Evolutionary conservation across 23 red algal genomes (phyloP).

Genomic region (Agarophyton chilense): DNA sequence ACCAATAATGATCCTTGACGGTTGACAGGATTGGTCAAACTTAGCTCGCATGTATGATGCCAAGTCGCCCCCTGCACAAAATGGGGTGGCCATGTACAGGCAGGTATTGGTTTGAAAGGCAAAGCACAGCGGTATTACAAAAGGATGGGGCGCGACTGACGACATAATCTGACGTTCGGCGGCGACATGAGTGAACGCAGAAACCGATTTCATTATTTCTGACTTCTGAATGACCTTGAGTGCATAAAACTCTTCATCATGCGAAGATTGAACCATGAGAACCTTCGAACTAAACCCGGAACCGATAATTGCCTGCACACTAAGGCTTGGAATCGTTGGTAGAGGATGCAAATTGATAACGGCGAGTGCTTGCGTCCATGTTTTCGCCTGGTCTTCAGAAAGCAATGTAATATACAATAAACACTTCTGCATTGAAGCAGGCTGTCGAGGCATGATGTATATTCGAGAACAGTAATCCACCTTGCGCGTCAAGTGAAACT

Average conservation of each 20-base stretch:
- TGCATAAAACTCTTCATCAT: slow-evolving; percentile 38
- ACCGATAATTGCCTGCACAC: slow-evolving; percentile 48
- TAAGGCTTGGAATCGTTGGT: not conserved
- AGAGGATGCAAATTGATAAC: not conserved
- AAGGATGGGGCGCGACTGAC: slow-evolving; percentile 65
- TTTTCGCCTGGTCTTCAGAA: not conserved
- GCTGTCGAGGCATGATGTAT: slow-evolving; percentile 5
- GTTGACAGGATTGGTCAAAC: slow-evolving; percentile 14
- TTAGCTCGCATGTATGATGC: slow-evolving; percentile 51
- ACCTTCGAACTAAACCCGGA: slow-evolving; percentile 62
- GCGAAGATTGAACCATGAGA: slow-evolving; percentile 41
- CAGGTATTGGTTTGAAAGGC: slow-evolving; percentile 83
- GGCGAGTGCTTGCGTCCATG: slow-evolving; percentile 37
- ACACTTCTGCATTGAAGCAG: not conserved
- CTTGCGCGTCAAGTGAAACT: slow-evolving; percentile 17
- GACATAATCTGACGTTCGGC: slow-evolving; percentile 81
- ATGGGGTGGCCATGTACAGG: slow-evolving; percentile 81
- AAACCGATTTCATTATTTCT: slow-evolving; percentile 30
- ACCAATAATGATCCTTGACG: not conserved
- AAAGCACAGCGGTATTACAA: slow-evolving; percentile 76
- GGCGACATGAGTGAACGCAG: slow-evolving; percentile 58
- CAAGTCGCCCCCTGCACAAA: slow-evolving; percentile 84
- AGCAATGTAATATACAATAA: slow-evolving; percentile 48
- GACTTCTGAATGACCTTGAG: slow-evolving; percentile 74
- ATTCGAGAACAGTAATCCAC: slow-evolving; percentile 17